A percentile compares a stretch with the other conserved stretches of the same genome.
Conservation (phyloP, 345 rosid genomes). For the Lagerstroemia speciosa region DNA sequence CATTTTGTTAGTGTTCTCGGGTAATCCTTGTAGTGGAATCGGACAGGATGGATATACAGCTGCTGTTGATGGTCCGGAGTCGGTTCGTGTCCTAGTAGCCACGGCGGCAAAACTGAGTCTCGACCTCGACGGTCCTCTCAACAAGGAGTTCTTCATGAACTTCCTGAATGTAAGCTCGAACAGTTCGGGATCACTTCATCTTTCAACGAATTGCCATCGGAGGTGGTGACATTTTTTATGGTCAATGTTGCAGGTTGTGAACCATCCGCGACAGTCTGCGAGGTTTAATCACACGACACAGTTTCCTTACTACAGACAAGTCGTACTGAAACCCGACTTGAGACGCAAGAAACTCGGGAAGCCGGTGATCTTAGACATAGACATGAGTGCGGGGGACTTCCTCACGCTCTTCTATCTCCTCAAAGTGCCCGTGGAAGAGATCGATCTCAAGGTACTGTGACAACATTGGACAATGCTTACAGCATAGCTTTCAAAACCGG, state of each 20-base stretch:
- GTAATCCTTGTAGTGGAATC: background rate
- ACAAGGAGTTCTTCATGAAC: slow-evolving; percentile 57
- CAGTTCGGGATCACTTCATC: background rate
- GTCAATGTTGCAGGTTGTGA: slow-evolving; percentile 42
- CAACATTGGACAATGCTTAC: background rate
- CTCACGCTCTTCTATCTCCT: slow-evolving; percentile 73
- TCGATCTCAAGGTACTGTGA: slow-evolving; percentile 50
- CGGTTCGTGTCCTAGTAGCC: slow-evolving; percentile 73
- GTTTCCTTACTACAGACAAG: slow-evolving; percentile 66
- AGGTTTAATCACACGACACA: slow-evolving; percentile 63
- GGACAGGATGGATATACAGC: slow-evolving; percentile 75
- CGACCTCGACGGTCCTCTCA: slow-evolving; percentile 37
- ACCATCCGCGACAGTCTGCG: slow-evolving; percentile 47
- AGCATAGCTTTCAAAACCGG: no score
- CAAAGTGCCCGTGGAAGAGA: slow-evolving; percentile 59
- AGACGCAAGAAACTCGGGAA: slow-evolving; percentile 44
- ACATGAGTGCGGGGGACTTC: slow-evolving; percentile 94
- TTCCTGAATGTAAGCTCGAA: slow-evolving; percentile 66
- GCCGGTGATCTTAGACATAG: slow-evolving; percentile 85
- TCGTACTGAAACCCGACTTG: slow-evolving; percentile 44
- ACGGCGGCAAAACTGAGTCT: slow-evolving; percentile 53
- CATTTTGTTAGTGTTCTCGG: background rate
- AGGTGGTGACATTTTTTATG: background rate
- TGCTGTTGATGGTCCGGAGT: slow-evolving; percentile 47
- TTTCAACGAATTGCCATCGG: background rate